Percentiles rank a stretch among this genome's conserved stretches.
phyloP scores from a whole-genome alignment of 768 basidiomycete genomes.

The Naematelia aurantialba region DNA sequence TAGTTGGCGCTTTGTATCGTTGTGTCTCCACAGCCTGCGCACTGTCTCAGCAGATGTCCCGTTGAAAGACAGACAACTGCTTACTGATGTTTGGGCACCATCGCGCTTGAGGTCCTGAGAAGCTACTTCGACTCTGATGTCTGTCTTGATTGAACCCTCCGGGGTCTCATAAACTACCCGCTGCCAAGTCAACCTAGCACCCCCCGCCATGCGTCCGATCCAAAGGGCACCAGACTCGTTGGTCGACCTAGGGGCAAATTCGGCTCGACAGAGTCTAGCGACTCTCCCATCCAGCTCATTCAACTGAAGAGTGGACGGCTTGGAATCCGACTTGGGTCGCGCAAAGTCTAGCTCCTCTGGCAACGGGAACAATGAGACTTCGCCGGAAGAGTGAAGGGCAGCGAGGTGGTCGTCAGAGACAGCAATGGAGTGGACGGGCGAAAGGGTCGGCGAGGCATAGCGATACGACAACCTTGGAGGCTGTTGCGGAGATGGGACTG shows the following conservation, averaged over 20 bases:
- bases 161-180: slow-evolving; percentile 26
- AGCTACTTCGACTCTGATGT: slow-evolving; percentile 34
- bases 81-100: slow-evolving; percentile 14
- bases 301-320: slow-evolving; percentile 28
- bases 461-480: slow-evolving; percentile 34
- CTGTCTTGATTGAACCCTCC: slow-evolving; percentile 27
- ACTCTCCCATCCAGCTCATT: slow-evolving; percentile 35
- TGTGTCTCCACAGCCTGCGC: slow-evolving; percentile 30
- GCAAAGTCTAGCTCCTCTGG: slow-evolving; percentile 30
- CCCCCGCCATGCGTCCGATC: slow-evolving; percentile 44
- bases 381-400: slow-evolving; percentile 42
- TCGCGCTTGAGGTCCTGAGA: slow-evolving; percentile 35
- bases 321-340: slow-evolving; percentile 39
- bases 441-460: slow-evolving; percentile 40
- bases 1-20: slow-evolving; percentile 37
- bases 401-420: slow-evolving; percentile 28
- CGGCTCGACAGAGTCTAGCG: slow-evolving; percentile 22
- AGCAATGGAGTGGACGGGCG: slow-evolving; percentile 41
- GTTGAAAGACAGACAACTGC: neutral
- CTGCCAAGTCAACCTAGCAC: slow-evolving; percentile 43
- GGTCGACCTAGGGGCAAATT: slow-evolving; percentile 16
- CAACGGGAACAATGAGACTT: slow-evolving; percentile 44
- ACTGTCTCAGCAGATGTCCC: neutral
- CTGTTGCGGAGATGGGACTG: slow-evolving; percentile 19
- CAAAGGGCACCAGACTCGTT: slow-evolving; percentile 21